Percentiles rank a stretch among this genome's conserved stretches.
phyloP scores from a whole-genome alignment of 345 rosid genomes.

The Gossypium thurberi region DNA sequence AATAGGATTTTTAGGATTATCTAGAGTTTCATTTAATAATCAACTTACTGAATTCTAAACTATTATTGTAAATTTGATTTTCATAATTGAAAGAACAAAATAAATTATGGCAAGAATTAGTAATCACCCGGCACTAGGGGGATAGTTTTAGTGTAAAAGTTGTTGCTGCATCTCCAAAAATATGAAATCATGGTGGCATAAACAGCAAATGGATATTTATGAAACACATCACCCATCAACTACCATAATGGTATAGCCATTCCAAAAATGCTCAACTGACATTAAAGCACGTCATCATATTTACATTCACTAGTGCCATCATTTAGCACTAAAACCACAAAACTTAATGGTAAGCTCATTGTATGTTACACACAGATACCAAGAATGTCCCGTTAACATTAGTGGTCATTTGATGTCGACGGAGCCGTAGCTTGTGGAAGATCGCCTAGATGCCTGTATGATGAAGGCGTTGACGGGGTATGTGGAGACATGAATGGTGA shows the following conservation, averaged over 20 bases:
- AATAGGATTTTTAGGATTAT: too few relatives aligned
- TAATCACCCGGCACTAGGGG: too few relatives aligned
- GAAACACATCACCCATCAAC: too few relatives aligned
- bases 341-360: neutral
- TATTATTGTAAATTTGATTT: too few relatives aligned
- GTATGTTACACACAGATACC: neutral
- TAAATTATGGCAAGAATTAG: too few relatives aligned
- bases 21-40: too few relatives aligned
- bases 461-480: slow-evolving; percentile 21
- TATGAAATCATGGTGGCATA: neutral
- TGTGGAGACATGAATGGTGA: slow-evolving; percentile 20
- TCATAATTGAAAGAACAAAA: too few relatives aligned
- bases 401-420: neutral
- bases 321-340: neutral
- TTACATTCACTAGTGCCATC: neutral
- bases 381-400: neutral
- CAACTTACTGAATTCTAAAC: too few relatives aligned
- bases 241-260: neutral
- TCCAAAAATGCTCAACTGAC: neutral
- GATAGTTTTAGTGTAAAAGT: too few relatives aligned
- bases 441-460: neutral
- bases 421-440: slow-evolving; percentile 11
- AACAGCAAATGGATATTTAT: too few relatives aligned
- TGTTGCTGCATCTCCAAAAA: neutral
- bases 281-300: neutral